phyloP scores from a whole-genome alignment of 2,329 filamentous ascomycete genomes.

The Paecilomyces fulvus region DNA sequence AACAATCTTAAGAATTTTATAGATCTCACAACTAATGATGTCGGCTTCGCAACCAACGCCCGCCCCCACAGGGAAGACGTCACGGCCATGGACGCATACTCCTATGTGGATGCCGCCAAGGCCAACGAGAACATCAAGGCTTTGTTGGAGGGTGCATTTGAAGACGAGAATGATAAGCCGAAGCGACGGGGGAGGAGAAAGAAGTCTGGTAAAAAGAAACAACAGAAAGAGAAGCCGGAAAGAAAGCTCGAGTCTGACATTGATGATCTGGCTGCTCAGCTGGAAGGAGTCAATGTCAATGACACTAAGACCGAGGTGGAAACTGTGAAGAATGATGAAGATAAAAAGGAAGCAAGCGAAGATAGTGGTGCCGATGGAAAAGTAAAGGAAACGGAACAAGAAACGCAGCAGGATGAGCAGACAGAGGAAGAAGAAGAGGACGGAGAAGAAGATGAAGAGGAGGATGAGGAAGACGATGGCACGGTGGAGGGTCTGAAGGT shows the following conservation, averaged over 20 bases:
- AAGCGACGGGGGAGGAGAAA: conserved; percentile 31
- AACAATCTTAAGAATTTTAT: conserved; percentile 40
- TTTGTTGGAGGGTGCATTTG: conserved; percentile 42
- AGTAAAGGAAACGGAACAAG: conserved; percentile 50
- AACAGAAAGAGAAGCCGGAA: neutral
- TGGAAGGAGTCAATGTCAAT: conserved; percentile 35
- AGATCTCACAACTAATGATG: conserved; percentile 40
- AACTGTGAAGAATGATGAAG: conserved; percentile 18
- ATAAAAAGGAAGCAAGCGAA: conserved; percentile 36
- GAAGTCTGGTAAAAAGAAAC: conserved; percentile 14
- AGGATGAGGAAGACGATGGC: conserved; percentile 49
- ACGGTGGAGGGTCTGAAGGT: conserved; percentile 75
- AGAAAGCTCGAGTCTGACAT: conserved; percentile 24
- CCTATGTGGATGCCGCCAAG: conserved; percentile 41
- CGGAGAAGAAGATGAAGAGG: conserved; percentile 24
- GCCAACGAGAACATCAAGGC: conserved; percentile 47
- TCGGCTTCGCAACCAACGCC: conserved; percentile 42
- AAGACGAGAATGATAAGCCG: conserved; percentile 40
- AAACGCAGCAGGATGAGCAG: conserved; percentile 26
- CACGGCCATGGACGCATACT: conserved; percentile 46
- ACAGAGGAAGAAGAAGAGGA: conserved; percentile 31
- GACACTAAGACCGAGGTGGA: conserved; percentile 18
- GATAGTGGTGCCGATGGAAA: conserved; percentile 64
- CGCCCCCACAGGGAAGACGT: conserved; percentile 42
- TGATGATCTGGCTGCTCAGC: conserved; percentile 36